Conservation (phyloP, 2,329 filamentous ascomycete species). For the Fusarium vanettenii region DNA sequence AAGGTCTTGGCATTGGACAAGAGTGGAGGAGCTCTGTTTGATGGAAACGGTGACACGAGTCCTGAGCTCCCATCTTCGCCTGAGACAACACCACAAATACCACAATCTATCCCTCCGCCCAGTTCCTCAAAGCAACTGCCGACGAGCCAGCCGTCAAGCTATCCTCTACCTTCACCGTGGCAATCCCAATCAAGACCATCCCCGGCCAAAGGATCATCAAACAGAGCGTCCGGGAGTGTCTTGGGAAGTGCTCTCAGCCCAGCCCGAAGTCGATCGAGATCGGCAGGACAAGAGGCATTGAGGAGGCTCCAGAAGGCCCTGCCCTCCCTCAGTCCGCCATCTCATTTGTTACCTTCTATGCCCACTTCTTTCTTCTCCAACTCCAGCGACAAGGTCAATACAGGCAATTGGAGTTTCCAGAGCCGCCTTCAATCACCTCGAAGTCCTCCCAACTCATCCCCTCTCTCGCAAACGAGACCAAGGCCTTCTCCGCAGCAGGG, state of each 20-base stretch:
- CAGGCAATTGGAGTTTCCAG: conserved; percentile 2
- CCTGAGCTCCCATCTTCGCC: conserved; percentile 36
- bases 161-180: conserved; percentile 47
- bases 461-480: conserved; percentile 19
- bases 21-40: conserved; percentile 44
- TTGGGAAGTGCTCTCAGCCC: conserved; percentile 61
- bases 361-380: conserved; percentile 54
- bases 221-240: conserved; percentile 44
- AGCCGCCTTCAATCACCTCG: conserved; percentile 4
- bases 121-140: conserved; percentile 8
- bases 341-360: conserved; percentile 55
- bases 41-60: conserved; percentile 39
- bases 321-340: conserved; percentile 58
- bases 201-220: conserved; percentile 28
- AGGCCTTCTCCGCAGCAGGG: conserved; percentile 21
- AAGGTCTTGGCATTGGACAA: conserved; percentile 67
- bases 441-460: conserved; percentile 5
- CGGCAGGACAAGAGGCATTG: conserved; percentile 67
- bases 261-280: conserved; percentile 63
- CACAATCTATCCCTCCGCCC: conserved; percentile 11
- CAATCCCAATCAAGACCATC: conserved; percentile 38
- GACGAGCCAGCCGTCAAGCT: conserved; percentile 1
- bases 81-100: conserved; percentile 20
- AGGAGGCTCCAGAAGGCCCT: conserved; percentile 67
- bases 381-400: conserved; percentile 46